Conservation (phyloP, 305 asterid species). For the Fraxinus floribunda region DNA sequence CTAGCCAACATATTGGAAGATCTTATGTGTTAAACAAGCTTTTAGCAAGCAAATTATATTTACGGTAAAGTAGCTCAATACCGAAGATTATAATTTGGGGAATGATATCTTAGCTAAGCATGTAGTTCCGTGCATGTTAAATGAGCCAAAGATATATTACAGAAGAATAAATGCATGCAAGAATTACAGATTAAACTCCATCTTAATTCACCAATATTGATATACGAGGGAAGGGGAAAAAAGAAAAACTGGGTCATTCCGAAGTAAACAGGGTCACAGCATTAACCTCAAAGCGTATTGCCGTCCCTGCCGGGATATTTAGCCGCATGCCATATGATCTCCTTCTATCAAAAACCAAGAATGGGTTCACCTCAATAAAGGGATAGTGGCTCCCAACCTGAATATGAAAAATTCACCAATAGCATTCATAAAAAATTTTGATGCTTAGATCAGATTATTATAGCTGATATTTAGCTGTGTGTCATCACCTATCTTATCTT, state of each 20-base stretch:
- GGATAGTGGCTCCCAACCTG: conserved; percentile 98
- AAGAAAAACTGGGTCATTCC: not conserved
- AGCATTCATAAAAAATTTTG: conserved; percentile 8
- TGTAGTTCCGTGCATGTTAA: conserved; percentile 18
- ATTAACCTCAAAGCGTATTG: conserved; percentile 83
- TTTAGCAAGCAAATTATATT: conserved; percentile 1
- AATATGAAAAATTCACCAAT: conserved; percentile 18
- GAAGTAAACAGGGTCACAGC: conserved; percentile 29
- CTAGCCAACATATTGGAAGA: conserved; percentile 11
- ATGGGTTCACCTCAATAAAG: conserved; percentile 85
- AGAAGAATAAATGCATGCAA: not conserved
- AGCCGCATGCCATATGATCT: conserved; percentile 79
- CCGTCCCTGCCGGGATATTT: conserved; percentile 94
- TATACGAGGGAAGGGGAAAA: not conserved
- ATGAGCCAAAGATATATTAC: conserved; percentile 18
- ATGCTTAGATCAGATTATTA: conserved; percentile 13
- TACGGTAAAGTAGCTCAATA: conserved; percentile 7
- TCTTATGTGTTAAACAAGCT: not conserved
- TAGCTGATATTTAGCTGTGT: conserved; percentile 16
- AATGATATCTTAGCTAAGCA: conserved; percentile 14
- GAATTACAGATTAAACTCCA: conserved; percentile 10
- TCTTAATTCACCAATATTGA: not conserved
- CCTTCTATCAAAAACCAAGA: conserved; percentile 67
- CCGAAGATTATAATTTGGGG: not conserved
- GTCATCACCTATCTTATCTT: conserved; percentile 5